These are phyloP conservation scores for Rhododendron ovatum DNA, from an alignment of 148 eudicot species.

Conservation along the genomic window DNA sequence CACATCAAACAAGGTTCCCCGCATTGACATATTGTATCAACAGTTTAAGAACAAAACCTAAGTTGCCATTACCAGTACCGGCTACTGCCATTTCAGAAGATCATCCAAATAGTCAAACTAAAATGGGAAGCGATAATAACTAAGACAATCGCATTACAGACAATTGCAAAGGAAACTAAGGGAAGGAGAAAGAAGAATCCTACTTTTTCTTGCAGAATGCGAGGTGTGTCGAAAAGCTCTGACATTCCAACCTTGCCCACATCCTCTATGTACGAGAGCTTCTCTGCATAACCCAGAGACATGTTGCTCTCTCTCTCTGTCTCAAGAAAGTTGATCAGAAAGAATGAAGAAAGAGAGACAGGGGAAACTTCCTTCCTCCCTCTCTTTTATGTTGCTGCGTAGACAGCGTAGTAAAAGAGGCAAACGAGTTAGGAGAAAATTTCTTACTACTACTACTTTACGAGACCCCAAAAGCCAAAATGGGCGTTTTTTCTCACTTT, in stretches of 20 bases:
- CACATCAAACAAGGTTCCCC: neutral
- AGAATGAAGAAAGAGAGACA: neutral
- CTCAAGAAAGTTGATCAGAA: conserved; percentile 4
- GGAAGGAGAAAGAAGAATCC: neutral
- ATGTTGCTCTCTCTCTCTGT: conserved; percentile 15
- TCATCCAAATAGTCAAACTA: neutral
- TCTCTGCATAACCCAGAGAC: conserved; percentile 87
- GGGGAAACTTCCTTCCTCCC: neutral
- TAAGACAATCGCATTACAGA: neutral
- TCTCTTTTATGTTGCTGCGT: neutral
- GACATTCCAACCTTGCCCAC: conserved; percentile 84
- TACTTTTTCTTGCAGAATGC: conserved; percentile 53
- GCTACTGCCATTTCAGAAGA: neutral
- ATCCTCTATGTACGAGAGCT: conserved; percentile 79
- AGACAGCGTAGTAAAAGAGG: neutral
- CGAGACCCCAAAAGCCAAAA: neutral
- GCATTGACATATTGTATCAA: neutral
- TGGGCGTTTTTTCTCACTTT: neutral
- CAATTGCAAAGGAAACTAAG: conserved; percentile 5
- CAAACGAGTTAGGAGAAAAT: neutral
- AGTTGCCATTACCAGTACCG: neutral
- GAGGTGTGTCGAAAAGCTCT: conserved; percentile 63
- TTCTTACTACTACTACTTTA: neutral
- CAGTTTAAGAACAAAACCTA: conserved; percentile 11
- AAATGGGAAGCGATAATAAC: neutral